phyloP scores from a whole-genome alignment of 2,329 filamentous ascomycete genomes.

The Talaromyces sp. region DNA sequence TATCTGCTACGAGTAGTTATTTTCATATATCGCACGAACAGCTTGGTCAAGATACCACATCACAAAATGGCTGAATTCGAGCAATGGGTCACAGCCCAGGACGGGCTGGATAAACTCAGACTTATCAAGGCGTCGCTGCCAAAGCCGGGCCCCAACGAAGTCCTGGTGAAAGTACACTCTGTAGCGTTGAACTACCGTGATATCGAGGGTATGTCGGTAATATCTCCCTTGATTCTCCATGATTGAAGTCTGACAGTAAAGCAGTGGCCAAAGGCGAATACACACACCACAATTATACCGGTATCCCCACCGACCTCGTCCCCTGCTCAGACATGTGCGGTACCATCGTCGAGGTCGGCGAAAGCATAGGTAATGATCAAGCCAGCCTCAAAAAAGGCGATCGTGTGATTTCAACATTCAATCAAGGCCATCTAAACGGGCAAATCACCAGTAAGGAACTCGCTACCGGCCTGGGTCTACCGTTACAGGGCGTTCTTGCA shows the following conservation, averaged over 20 bases:
- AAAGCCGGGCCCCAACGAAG: constrained; percentile 50
- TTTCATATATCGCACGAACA: not conserved
- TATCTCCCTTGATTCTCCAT: too few species aligned
- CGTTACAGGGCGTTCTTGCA: constrained; percentile 48
- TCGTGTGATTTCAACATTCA: constrained; percentile 65
- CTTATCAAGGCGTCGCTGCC: constrained; percentile 48
- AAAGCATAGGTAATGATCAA: constrained; percentile 33
- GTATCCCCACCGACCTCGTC: constrained; percentile 50
- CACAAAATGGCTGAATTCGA: constrained; percentile 22
- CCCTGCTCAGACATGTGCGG: constrained; percentile 71
- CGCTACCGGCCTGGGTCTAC: constrained; percentile 58
- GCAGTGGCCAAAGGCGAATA: constrained; percentile 64
- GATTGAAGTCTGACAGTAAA: not conserved
- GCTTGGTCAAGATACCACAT: not conserved
- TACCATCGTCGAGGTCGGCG: constrained; percentile 52
- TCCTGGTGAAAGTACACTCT: constrained; percentile 52
- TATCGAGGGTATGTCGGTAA: not conserved
- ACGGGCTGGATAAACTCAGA: constrained; percentile 55
- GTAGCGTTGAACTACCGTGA: constrained; percentile 54
- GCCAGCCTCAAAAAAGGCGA: constrained; percentile 54
- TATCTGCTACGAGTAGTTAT: too few species aligned
- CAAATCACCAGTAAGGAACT: constrained; percentile 57
- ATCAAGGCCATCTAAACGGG: constrained; percentile 54
- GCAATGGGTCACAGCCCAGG: constrained; percentile 56
- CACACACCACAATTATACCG: constrained; percentile 56